These are phyloP conservation scores for Prunus mume DNA, from an alignment of 306 rosid species.

Conservation along the genomic window DNA sequence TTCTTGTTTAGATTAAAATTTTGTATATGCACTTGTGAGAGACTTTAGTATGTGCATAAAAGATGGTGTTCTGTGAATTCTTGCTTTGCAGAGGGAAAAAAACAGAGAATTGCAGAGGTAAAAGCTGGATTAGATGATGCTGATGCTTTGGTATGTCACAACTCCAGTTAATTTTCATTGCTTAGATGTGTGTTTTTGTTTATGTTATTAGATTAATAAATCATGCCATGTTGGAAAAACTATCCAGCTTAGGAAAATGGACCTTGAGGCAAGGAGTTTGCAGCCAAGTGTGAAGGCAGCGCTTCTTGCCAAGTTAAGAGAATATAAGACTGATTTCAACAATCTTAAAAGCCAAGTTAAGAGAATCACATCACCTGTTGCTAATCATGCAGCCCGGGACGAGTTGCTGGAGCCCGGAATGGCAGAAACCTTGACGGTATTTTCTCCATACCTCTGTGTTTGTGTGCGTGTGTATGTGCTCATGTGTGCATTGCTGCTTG, in stretches of 20 bases:
- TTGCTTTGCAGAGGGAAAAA: conserved; percentile 41
- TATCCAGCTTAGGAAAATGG: conserved; percentile 60
- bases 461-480: neutral
- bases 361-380: conserved; percentile 35
- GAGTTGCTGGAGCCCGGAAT: conserved; percentile 49
- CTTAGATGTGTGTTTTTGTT: neutral
- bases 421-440: conserved; percentile 40
- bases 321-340: conserved; percentile 49
- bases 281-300: conserved; percentile 51
- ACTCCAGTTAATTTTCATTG: neutral
- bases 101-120: conserved; percentile 46
- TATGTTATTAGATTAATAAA: neutral
- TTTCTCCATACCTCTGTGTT: neutral
- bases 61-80: neutral
- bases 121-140: conserved; percentile 59
- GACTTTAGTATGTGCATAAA: neutral
- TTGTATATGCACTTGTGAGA: neutral
- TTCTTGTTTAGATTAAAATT: neutral
- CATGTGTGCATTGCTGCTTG: neutral
- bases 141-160: conserved; percentile 43
- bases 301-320: conserved; percentile 56
- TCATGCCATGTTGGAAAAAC: conserved; percentile 3
- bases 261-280: conserved; percentile 68
- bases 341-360: conserved; percentile 45
- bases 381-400: conserved; percentile 30